These are phyloP conservation scores for Batkoa obscura DNA, from an alignment of 371 early-diverging fungal species.

Conservation along the genomic window DNA sequence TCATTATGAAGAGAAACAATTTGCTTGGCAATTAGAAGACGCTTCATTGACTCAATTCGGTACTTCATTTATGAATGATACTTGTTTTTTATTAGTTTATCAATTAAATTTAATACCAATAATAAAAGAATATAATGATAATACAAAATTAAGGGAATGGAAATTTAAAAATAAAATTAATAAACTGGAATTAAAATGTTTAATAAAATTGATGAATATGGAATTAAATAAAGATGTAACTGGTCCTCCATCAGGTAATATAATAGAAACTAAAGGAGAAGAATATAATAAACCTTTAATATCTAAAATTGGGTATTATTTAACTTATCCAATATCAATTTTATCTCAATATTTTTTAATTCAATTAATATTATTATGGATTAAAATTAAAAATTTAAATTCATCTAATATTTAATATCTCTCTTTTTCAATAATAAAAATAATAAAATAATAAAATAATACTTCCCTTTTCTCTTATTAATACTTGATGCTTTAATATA, in stretches of 20 bases:
- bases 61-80: neutral
- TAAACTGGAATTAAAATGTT: neutral
- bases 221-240: neutral
- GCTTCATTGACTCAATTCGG: neutral
- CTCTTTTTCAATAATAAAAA: no score
- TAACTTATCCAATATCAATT: no score
- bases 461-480: neutral
- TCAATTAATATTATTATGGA: no score
- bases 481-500: neutral
- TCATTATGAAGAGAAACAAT: neutral
- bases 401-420: neutral
- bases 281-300: no score
- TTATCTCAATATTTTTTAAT: no score
- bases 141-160: neutral
- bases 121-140: neutral
- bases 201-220: neutral
- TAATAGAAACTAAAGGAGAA: no score
- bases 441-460: neutral
- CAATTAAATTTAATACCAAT: neutral
- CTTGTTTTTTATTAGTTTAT: neutral
- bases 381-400: neutral
- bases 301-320: no score
- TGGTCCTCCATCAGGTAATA: no score
- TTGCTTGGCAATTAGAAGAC: neutral
- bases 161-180: neutral